Evolutionary conservation across 768 basidiomycete species (phyloP), one percentile per base, ranked within the genome.

Genomic region (Austroboletus eburneus): DNA sequence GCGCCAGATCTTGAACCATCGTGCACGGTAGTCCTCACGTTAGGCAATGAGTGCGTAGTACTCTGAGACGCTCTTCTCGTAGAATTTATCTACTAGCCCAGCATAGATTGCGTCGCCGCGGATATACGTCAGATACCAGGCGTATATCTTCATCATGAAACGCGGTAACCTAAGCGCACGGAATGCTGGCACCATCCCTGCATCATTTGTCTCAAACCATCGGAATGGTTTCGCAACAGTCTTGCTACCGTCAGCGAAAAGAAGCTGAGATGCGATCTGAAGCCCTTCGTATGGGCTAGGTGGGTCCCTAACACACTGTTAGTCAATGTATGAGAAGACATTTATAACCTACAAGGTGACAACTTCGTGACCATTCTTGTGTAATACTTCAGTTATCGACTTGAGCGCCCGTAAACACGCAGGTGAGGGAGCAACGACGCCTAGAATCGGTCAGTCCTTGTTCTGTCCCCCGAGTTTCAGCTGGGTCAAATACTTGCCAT

Each of bases 331-430:
- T n/a, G n/a, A n/a, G n/a, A n/a, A n/a, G n/a, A n/a, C n/a, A n/a
- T n/a, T n/a, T n/a, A n/a, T n/a, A n/a, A n/a, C 72, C 48, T 55
- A 76, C 84, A 85, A 76, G 34, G 77, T 68, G 12, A 79, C 61
- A 6, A 81, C 63, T 36, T 76, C 67, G 25, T 83, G 76, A 0
- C 80, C 80, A 12, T 73, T 50, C 25, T 64, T 69, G 25, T 66
- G 47, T 17, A 84, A 63, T 5, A 65, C 61, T 0, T 73, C 65
- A 1, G 74, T 72, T 1, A 80, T 78, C 20, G 50, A 65, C 29
- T 71, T 54, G 9, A 83, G 66, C 14, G 78, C 81, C n/a, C 82
- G 72, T 24, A 62, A 58, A 49, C 80, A 82, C 0, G 82, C 76
- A 2, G 83, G 82, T 2, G 83, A 81, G 3, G 80, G 78, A 23